phyloP scores from a whole-genome alignment of 1,284 basidiomycete species.

The Tausonia pullulans region DNA sequence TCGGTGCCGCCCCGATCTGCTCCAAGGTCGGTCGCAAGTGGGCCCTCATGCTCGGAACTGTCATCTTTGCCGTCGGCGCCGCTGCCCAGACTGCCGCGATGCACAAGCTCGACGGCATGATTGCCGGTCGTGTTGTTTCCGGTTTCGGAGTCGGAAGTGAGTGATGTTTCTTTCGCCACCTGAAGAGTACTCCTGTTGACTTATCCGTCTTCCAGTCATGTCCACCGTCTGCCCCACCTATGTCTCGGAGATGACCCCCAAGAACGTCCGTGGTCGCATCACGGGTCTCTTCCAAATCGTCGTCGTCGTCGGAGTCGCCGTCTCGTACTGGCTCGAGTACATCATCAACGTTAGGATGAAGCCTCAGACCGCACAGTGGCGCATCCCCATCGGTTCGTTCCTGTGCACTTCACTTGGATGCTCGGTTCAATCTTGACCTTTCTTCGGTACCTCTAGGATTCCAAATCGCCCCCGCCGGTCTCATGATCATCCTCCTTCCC shows the following conservation, averaged over 20 bases:
- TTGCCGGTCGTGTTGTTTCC: conserved; percentile 39
- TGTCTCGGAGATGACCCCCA: conserved; percentile 67
- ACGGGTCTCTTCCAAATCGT: conserved; percentile 70
- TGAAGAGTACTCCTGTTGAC: no score
- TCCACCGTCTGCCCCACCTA: neutral
- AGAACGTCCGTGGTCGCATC: conserved; percentile 53
- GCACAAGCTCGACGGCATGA: neutral
- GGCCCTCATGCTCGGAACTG: conserved; percentile 47
- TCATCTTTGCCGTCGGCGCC: conserved; percentile 51
- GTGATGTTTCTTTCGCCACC: no score
- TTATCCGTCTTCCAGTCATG: neutral
- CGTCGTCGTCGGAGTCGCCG: conserved; percentile 41
- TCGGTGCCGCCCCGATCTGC: conserved; percentile 42
- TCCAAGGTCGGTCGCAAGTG: conserved; percentile 32
- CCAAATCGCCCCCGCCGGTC: conserved; percentile 52
- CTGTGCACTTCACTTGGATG: conserved; percentile 19
- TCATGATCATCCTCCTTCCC: conserved; percentile 60
- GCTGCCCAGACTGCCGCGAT: neutral
- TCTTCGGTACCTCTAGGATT: conserved; percentile 42
- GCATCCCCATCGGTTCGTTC: conserved; percentile 38
- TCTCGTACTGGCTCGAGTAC: conserved; percentile 21
- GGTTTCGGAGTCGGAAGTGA: conserved; percentile 46
- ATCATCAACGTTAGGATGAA: conserved; percentile 4
- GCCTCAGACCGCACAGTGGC: conserved; percentile 41
- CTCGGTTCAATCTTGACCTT: conserved; percentile 34